These are phyloP conservation scores for Citrus cavaleriei DNA, from an alignment of 345 rosid species.

Conservation along the genomic window DNA sequence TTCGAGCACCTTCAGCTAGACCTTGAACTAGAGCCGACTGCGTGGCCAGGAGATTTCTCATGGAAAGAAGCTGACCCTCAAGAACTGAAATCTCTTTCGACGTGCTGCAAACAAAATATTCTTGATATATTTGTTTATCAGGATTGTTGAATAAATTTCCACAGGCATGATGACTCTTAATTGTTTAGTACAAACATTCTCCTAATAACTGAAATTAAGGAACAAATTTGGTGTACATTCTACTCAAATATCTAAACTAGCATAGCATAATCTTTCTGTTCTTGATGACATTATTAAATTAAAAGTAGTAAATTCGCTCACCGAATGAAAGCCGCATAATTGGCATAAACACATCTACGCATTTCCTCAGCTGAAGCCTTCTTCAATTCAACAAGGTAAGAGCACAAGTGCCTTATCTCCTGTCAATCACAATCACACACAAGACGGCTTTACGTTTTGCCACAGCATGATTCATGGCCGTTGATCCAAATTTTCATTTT, in stretches of 20 bases:
- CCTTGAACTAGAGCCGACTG: slow-evolving; percentile 82
- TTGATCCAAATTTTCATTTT: no score
- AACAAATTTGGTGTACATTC: no score
- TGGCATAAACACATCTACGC: slow-evolving; percentile 93
- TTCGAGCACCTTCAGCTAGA: slow-evolving; percentile 59
- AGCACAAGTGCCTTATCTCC: slow-evolving; percentile 69
- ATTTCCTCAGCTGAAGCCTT: slow-evolving; percentile 98
- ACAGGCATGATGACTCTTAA: background rate
- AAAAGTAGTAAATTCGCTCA: slow-evolving; percentile 3
- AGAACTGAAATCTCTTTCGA: slow-evolving; percentile 84
- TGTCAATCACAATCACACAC: slow-evolving; percentile 18
- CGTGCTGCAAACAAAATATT: slow-evolving; percentile 40
- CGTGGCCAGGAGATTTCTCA: slow-evolving; percentile 78
- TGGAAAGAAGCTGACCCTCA: slow-evolving; percentile 84
- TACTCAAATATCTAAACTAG: no score
- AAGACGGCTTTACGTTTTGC: background rate
- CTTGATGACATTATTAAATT: no score
- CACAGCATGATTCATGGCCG: no score
- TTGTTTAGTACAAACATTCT: no score
- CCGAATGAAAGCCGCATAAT: slow-evolving; percentile 87
- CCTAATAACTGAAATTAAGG: no score
- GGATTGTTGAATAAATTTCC: background rate
- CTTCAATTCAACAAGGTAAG: slow-evolving; percentile 66
- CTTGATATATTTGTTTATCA: background rate
- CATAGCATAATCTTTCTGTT: no score